These are phyloP conservation scores for Colletotrichum agaves DNA, from an alignment of 2,329 filamentous ascomycete species.

Conservation along the genomic window DNA sequence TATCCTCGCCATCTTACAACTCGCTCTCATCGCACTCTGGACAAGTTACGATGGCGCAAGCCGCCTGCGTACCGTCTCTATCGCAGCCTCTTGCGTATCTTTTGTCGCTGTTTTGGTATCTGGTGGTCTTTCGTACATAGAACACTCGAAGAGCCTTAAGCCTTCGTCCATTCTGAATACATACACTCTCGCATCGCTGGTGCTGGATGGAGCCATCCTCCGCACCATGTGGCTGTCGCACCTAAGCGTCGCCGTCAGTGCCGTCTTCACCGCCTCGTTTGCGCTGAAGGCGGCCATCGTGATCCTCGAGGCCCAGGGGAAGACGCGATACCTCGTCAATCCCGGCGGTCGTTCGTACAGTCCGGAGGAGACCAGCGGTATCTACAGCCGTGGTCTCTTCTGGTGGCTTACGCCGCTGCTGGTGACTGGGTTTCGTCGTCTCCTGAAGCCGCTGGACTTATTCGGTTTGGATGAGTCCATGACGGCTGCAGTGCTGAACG, in stretches of 20 bases:
- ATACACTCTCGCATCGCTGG: constrained; percentile 46
- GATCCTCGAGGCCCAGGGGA: constrained; percentile 52
- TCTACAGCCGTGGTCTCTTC: constrained; percentile 50
- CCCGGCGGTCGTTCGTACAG: constrained; percentile 43
- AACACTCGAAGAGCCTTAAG: constrained; percentile 48
- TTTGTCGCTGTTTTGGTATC: constrained; percentile 47
- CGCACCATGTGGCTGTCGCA: constrained; percentile 49
- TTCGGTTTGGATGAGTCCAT: constrained; percentile 47
- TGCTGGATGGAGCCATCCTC: constrained; percentile 48
- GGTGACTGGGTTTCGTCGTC: constrained; percentile 45
- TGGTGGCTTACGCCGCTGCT: constrained; percentile 51
- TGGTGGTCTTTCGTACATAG: constrained; percentile 48
- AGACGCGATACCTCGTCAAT: constrained; percentile 46
- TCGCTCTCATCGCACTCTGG: constrained; percentile 49
- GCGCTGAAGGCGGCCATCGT: constrained; percentile 49
- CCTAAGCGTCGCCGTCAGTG: constrained; percentile 42
- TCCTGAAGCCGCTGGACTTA: constrained; percentile 49
- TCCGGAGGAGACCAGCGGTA: constrained; percentile 51
- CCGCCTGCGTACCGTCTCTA: constrained; percentile 43
- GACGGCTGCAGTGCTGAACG: constrained; percentile 43
- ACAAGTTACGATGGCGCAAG: constrained; percentile 33
- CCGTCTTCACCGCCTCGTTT: constrained; percentile 49
- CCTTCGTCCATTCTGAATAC: constrained; percentile 48
- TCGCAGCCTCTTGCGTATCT: constrained; percentile 47
- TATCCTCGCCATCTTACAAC: constrained; percentile 46